Conservation (phyloP, 352 stramenopile species). For the Aphanomyces invadans region DNA sequence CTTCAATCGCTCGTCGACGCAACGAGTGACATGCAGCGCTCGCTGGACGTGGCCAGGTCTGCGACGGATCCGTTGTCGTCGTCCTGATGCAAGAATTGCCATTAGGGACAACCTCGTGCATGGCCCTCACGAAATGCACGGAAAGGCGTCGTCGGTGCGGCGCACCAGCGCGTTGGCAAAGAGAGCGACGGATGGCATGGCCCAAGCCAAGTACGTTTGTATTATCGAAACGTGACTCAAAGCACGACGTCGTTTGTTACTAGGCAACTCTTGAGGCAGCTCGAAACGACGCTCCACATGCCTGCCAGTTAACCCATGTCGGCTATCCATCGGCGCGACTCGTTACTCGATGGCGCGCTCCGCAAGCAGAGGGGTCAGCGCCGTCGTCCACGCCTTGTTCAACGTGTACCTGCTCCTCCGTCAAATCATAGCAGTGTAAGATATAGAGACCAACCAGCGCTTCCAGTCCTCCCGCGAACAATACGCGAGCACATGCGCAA, state of each 20-base stretch:
- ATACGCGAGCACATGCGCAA: background rate
- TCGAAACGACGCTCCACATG: background rate
- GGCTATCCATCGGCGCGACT: no score
- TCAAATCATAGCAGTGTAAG: background rate
- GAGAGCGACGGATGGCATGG: slow-evolving; percentile 1
- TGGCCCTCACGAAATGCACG: no score
- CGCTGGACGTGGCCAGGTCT: slow-evolving; percentile 2
- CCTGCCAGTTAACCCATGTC: background rate
- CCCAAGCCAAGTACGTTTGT: slow-evolving; percentile 12
- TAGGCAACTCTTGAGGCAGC: slow-evolving; percentile 3
- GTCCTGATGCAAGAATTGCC: no score
- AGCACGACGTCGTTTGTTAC: no score
- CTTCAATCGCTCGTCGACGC: background rate
- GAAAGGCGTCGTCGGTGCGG: background rate
- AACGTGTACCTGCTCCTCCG: background rate
- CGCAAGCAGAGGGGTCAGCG: background rate
- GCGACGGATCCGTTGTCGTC: no score
- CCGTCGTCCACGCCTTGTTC: background rate
- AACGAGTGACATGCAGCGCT: background rate
- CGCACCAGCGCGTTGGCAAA: slow-evolving; percentile 2
- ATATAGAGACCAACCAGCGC: slow-evolving; percentile 4
- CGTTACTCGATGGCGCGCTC: background rate
- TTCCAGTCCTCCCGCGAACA: slow-evolving; percentile 8
- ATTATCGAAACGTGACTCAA: background rate
- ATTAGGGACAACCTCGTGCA: background rate